A percentile compares a stretch with the other conserved stretches of the same genome.
Evolutionary conservation across 2,329 filamentous ascomycete genomes (phyloP).

Genomic region (Aspergillus phoenicis): DNA sequence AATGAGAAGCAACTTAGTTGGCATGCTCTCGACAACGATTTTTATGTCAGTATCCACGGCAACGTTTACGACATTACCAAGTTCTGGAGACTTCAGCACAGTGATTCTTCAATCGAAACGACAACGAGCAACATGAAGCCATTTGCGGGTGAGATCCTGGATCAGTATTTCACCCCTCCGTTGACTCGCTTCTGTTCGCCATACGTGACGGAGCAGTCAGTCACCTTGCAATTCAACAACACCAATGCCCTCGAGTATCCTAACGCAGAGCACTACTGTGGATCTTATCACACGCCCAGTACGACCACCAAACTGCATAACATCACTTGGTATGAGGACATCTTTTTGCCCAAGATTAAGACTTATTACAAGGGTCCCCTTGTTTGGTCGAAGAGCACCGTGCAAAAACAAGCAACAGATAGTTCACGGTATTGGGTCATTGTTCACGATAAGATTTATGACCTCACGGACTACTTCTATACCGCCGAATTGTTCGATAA

Average conservation of each 20-base stretch:
- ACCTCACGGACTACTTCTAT: slow-evolving; percentile 88
- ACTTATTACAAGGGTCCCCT: slow-evolving; percentile 86
- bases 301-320: slow-evolving; percentile 61
- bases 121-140: slow-evolving; percentile 68
- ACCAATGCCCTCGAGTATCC: slow-evolving; percentile 65
- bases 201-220: slow-evolving; percentile 63
- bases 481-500: slow-evolving; percentile 65
- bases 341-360: slow-evolving; percentile 76
- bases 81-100: slow-evolving; percentile 85
- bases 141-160: slow-evolving; percentile 76
- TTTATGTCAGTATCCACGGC: slow-evolving; percentile 83
- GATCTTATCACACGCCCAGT: slow-evolving; percentile 59
- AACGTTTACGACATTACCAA: slow-evolving; percentile 89
- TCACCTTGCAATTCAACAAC: slow-evolving; percentile 55
- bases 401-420: slow-evolving; percentile 68
- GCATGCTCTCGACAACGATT: slow-evolving; percentile 75
- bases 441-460: slow-evolving; percentile 76
- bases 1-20: slow-evolving; percentile 66
- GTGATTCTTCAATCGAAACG: slow-evolving; percentile 67
- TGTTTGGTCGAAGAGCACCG: slow-evolving; percentile 65
- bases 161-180: slow-evolving; percentile 82
- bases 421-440: slow-evolving; percentile 77
- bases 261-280: slow-evolving; percentile 70
- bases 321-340: slow-evolving; percentile 73
- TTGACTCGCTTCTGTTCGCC: slow-evolving; percentile 73